Evolutionary conservation across 129 eudicot genomes (phyloP).

Genomic region (Chrysanthemum makinoi): DNA sequence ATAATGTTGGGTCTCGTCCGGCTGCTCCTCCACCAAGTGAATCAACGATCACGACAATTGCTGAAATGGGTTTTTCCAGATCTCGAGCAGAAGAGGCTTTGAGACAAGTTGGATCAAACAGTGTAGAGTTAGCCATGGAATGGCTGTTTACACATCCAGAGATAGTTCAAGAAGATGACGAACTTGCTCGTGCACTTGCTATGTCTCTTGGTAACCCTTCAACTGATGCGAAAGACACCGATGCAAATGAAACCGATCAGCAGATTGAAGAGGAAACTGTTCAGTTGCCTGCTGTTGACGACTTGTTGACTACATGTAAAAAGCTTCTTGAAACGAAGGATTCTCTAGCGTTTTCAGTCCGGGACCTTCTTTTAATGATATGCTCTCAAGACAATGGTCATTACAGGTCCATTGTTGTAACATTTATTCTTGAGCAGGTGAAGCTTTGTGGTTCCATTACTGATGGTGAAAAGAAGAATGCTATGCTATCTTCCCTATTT

Average conservation of each 20-base stretch:
- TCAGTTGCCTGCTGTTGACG: slow-evolving; percentile 82
- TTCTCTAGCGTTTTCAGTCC: slow-evolving; percentile 82
- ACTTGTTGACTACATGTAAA: slow-evolving; percentile 69
- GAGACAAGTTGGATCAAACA: slow-evolving; percentile 92
- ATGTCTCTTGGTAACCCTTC: slow-evolving; percentile 95
- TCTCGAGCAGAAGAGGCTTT: slow-evolving; percentile 94
- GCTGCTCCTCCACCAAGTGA: slow-evolving; percentile 92
- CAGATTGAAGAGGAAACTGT: slow-evolving; percentile 67
- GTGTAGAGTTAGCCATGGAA: slow-evolving; percentile 99
- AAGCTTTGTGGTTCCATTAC: slow-evolving; percentile 53
- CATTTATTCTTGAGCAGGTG: slow-evolving; percentile 77
- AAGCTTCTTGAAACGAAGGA: slow-evolving; percentile 79
- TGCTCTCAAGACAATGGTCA: slow-evolving; percentile 92
- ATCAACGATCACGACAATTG: slow-evolving; percentile 81
- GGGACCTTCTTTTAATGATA: slow-evolving; percentile 82
- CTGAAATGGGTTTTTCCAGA: slow-evolving; percentile 97
- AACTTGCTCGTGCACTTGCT: slow-evolving; percentile 98
- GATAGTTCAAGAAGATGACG: slow-evolving; percentile 92
- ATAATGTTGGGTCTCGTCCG: slow-evolving; percentile 51
- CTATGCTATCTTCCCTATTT: slow-evolving; percentile 64
- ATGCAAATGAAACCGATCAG: slow-evolving; percentile 37
- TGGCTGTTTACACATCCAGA: slow-evolving; percentile 97
- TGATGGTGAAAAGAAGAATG: slow-evolving; percentile 52
- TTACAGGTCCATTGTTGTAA: slow-evolving; percentile 59
- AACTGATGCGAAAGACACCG: slow-evolving; percentile 70